A percentile compares a stretch with the other conserved stretches of the same genome.
phyloP scores from a whole-genome alignment of 257 asterid species.

The Ophiorrhiza pumila region DNA sequence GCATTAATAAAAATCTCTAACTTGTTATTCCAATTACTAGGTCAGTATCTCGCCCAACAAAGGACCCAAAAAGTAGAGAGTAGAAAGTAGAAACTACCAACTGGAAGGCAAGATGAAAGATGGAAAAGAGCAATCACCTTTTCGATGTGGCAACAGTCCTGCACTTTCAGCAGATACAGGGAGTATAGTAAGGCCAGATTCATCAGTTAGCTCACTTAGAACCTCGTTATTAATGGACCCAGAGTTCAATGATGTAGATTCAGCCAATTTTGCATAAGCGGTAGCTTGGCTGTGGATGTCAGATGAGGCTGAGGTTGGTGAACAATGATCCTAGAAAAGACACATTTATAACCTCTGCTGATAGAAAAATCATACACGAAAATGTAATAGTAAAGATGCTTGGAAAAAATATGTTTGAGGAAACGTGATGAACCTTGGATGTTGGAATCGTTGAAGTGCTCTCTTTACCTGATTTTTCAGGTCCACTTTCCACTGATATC shows the following conservation, averaged over 20 bases:
- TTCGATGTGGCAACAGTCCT: conserved; percentile 60
- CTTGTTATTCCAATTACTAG: too few species aligned
- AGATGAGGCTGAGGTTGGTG: conserved; percentile 32
- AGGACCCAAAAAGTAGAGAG: background rate
- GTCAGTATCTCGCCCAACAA: background rate
- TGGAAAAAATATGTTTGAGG: background rate
- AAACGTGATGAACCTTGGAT: conserved; percentile 43
- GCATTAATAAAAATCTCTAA: background rate
- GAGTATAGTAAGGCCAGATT: conserved; percentile 70
- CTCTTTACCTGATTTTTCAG: conserved; percentile 33
- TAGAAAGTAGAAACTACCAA: background rate
- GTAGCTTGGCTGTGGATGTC: conserved; percentile 66
- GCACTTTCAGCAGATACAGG: conserved; percentile 93
- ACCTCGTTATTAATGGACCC: conserved; percentile 42
- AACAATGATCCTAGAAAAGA: conserved; percentile 43
- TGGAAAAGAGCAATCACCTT: conserved; percentile 35
- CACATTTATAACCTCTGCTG: background rate
- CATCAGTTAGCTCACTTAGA: conserved; percentile 68
- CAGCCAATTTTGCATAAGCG: conserved; percentile 54
- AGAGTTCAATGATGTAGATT: conserved; percentile 35
- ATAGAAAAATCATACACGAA: background rate
- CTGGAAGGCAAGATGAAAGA: background rate
- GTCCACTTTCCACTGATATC: conserved; percentile 31
- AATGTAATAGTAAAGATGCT: background rate
- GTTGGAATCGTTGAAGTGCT: conserved; percentile 25